Conservation (phyloP, 805 yeast genomes). For the Limtongia smithiae region DNA sequence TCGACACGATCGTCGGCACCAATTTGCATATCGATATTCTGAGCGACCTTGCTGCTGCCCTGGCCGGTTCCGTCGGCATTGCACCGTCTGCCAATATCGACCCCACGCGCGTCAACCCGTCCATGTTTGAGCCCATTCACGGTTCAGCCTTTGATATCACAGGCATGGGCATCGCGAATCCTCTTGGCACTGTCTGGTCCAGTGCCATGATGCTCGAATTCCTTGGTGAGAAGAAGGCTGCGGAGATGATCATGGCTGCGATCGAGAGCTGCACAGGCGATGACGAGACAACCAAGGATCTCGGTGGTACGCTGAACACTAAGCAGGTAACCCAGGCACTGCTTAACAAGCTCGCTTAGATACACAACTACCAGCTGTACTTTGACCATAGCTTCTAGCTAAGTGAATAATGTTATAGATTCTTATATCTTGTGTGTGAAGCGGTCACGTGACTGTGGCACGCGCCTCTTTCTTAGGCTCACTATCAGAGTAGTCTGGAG, state of each 20-base stretch:
- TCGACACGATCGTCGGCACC: conserved; percentile 27
- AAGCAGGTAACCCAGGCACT: conserved; percentile 20
- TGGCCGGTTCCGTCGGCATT: conserved; percentile 28
- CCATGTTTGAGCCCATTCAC: conserved; percentile 30
- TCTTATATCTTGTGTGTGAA: no score
- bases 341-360: no score
- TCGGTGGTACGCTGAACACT: conserved; percentile 20
- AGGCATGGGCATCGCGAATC: conserved; percentile 29
- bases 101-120: conserved; percentile 25
- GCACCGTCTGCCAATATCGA: conserved; percentile 29
- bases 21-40: conserved; percentile 29
- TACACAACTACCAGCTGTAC: no score
- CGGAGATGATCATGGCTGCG: conserved; percentile 7
- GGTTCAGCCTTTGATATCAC: conserved; percentile 30
- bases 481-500: no score
- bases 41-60: conserved; percentile 28
- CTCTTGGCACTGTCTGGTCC: conserved; percentile 29
- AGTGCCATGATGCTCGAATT: conserved; percentile 29
- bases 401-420: no score
- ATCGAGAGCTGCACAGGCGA: conserved; percentile 4
- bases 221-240: conserved; percentile 24
- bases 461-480: no score
- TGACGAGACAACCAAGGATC: conserved; percentile 13
- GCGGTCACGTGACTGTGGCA: no score
- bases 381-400: no score